Evolutionary conservation across 345 rosid species (phyloP).

Genomic region (Raphanus raphanistrum): DNA sequence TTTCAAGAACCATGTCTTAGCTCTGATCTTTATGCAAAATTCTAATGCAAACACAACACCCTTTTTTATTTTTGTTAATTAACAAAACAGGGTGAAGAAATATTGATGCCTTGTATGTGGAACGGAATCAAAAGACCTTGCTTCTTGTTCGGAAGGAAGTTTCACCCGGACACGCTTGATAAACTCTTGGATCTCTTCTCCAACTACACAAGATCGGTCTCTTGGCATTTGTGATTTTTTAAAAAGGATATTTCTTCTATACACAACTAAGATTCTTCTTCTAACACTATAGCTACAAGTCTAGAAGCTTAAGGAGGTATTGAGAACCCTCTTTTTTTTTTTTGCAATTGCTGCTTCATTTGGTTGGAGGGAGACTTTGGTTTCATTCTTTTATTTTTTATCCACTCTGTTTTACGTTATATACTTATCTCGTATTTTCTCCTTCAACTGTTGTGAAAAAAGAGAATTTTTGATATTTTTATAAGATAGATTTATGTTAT

Average conservation of each 20-base stretch:
- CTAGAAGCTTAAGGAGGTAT: conserved; percentile 15
- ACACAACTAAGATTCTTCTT: conserved; percentile 30
- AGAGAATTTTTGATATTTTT: background rate
- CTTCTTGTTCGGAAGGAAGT: conserved; percentile 91
- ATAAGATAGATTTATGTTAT: background rate
- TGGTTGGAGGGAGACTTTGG: conserved; percentile 20
- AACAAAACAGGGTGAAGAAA: conserved; percentile 56
- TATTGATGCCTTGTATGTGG: conserved; percentile 74
- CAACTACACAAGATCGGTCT: conserved; percentile 52
- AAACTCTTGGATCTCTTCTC: conserved; percentile 71
- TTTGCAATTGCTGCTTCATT: conserved; percentile 2
- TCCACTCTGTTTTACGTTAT: conserved; percentile 11
- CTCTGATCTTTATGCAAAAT: background rate
- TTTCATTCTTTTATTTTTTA: background rate
- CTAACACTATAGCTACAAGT: conserved; percentile 6
- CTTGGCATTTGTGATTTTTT: conserved; percentile 27
- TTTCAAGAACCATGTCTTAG: background rate
- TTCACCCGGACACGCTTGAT: conserved; percentile 71
- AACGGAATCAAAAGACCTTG: conserved; percentile 92
- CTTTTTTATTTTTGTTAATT: background rate
- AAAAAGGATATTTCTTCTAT: conserved; percentile 10
- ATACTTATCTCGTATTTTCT: conserved; percentile 7
- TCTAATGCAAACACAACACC: background rate
- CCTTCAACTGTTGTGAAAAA: conserved; percentile 9
- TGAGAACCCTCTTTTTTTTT: background rate